A percentile compares a stretch with the other conserved stretches of the same genome.
These are phyloP conservation scores for Pyrus betulifolia DNA, from an alignment of 306 rosid species.

Conservation along the genomic window DNA sequence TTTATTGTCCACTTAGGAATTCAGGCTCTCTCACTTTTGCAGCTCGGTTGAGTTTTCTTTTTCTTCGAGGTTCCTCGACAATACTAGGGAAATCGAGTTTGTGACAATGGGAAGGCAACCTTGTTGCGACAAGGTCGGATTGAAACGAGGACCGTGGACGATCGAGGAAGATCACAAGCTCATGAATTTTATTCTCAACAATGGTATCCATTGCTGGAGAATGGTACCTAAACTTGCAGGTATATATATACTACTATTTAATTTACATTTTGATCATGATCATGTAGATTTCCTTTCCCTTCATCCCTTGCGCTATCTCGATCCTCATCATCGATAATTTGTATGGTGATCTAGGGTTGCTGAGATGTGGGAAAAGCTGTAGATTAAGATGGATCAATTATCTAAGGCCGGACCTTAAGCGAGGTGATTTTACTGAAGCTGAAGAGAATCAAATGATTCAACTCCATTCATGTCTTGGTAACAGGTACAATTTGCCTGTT, in stretches of 20 bases:
- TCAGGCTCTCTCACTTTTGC: not conserved
- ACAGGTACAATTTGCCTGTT: conserved; percentile 41
- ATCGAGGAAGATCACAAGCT: conserved; percentile 93
- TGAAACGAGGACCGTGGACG: conserved; percentile 97
- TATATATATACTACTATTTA: not conserved
- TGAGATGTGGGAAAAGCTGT: conserved; percentile 95
- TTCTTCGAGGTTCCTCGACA: not conserved
- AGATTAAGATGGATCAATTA: conserved; percentile 97
- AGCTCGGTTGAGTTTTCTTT: not conserved
- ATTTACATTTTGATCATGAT: not conserved
- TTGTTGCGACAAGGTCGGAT: conserved; percentile 88
- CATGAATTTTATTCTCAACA: conserved; percentile 74
- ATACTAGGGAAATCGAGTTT: not conserved
- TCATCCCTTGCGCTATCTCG: not conserved
- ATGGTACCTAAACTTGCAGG: conserved; percentile 98
- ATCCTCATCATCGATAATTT: not conserved
- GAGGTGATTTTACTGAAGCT: conserved; percentile 79
- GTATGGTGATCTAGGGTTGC: conserved; percentile 48
- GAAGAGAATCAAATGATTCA: conserved; percentile 91
- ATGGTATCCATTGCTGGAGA: conserved; percentile 97
- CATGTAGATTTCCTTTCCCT: not conserved
- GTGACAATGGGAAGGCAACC: conserved; percentile 84
- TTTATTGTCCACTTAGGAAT: conserved; percentile 23
- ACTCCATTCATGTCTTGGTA: conserved; percentile 79
- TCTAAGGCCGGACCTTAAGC: conserved; percentile 89